Conservation (phyloP, 148 eudicot genomes). For the Rhododendron kiyosumense region DNA sequence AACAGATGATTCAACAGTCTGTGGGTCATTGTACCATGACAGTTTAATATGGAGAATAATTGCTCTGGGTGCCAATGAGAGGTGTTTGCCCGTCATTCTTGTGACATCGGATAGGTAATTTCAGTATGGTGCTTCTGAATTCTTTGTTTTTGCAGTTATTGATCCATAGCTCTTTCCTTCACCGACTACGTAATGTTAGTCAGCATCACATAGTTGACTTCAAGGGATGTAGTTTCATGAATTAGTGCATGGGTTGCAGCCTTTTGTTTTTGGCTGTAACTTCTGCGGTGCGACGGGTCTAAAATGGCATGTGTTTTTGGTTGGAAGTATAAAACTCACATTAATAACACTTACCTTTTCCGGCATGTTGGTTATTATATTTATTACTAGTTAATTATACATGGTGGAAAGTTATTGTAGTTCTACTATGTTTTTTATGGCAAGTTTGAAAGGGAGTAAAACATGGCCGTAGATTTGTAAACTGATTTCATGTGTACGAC, state of each 20-base stretch:
- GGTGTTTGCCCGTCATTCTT: constrained; percentile 76
- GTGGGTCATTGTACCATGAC: constrained; percentile 80
- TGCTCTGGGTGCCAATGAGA: constrained; percentile 88
- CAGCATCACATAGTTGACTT: not conserved
- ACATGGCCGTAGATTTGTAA: not conserved
- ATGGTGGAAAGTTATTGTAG: not conserved
- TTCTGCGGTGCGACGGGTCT: not conserved
- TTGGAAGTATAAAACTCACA: not conserved
- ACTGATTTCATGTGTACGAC: not conserved
- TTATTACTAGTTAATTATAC: not conserved
- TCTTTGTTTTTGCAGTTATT: not conserved
- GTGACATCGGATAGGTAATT: constrained; percentile 88
- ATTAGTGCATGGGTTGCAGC: not conserved
- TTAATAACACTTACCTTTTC: not conserved
- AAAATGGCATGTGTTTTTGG: not conserved
- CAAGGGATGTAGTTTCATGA: not conserved
- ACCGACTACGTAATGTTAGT: not conserved
- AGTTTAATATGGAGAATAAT: constrained; percentile 86
- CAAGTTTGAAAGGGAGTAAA: not conserved
- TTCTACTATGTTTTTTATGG: not conserved
- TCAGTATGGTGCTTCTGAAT: not conserved
- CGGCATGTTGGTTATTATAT: not conserved
- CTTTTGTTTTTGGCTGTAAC: not conserved
- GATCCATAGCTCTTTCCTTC: not conserved
- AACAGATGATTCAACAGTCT: constrained; percentile 56